Percentiles rank a stretch among this genome's conserved stretches.
These are phyloP conservation scores for Fusarium vanettenii DNA, from an alignment of 2,329 filamentous ascomycete species.

Conservation along the genomic window DNA sequence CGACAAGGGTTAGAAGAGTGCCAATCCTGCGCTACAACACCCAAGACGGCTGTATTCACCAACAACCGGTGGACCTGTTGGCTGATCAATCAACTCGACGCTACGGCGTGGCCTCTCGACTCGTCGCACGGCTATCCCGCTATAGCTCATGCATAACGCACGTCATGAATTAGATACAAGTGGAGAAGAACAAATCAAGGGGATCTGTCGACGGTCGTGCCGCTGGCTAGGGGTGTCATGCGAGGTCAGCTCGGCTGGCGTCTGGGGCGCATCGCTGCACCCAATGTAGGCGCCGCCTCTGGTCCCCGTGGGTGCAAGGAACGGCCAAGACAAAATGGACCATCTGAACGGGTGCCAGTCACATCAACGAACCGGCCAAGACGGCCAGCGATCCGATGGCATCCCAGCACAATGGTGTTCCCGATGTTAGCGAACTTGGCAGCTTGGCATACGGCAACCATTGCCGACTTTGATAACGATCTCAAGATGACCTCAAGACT, in stretches of 20 bases:
- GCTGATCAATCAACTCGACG: conserved; percentile 5
- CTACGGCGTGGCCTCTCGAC: background rate
- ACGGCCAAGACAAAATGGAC: conserved; percentile 15
- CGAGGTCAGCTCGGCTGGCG: background rate
- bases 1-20: background rate
- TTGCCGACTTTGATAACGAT: conserved; percentile 3
- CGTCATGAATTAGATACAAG: conserved; percentile 5
- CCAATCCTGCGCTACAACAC: background rate
- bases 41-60: background rate
- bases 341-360: conserved; percentile 1
- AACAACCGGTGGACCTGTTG: conserved; percentile 22
- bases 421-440: conserved; percentile 26
- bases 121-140: conserved; percentile 10
- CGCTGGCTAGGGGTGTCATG: background rate
- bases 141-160: conserved; percentile 21
- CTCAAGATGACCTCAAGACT: background rate
- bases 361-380: conserved; percentile 11
- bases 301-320: conserved; percentile 31
- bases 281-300: conserved; percentile 17
- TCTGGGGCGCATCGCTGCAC: conserved; percentile 4
- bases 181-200: background rate
- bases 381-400: conserved; percentile 11
- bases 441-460: conserved; percentile 17
- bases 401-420: conserved; percentile 4
- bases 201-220: background rate